A percentile compares a stretch with the other conserved stretches of the same genome.
phyloP scores from a whole-genome alignment of 2,329 filamentous ascomycete species.

The Aspergillus calidoustus region DNA sequence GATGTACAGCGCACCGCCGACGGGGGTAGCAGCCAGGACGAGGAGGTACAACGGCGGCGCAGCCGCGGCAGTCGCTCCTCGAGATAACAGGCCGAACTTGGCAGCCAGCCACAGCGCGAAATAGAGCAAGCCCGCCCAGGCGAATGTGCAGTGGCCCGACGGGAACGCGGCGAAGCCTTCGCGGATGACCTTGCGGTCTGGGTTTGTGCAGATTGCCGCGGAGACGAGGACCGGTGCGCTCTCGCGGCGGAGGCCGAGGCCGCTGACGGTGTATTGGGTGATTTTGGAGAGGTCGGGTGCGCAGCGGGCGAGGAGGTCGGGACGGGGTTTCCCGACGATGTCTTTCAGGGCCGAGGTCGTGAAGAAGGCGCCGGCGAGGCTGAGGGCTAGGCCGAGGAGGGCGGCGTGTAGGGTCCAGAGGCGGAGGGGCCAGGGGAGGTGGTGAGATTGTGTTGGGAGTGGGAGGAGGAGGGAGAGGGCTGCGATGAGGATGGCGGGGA shows the following conservation, averaged over 20 bases:
- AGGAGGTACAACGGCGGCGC: too few species aligned
- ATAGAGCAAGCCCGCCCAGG: slow-evolving; percentile 6
- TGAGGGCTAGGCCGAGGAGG: background rate
- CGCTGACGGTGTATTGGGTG: background rate
- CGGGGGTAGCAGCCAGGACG: background rate
- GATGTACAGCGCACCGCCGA: slow-evolving; percentile 1
- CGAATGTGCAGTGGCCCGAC: slow-evolving; percentile 1
- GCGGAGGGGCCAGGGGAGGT: background rate
- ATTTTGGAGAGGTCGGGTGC: background rate
- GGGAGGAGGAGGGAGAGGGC: background rate
- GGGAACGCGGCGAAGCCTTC: slow-evolving; percentile 5
- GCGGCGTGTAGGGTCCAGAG: slow-evolving; percentile 4
- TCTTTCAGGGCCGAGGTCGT: slow-evolving; percentile 7
- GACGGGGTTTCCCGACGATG: slow-evolving; percentile 6
- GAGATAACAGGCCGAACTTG: background rate
- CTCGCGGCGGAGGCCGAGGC: background rate
- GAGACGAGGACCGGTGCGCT: background rate
- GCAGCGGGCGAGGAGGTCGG: slow-evolving; percentile 8
- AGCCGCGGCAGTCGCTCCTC: too few species aligned
- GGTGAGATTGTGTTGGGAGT: too few species aligned
- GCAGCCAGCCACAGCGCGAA: slow-evolving; percentile 1
- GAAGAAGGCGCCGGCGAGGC: slow-evolving; percentile 10
- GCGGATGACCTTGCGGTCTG: background rate
- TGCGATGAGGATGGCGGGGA: slow-evolving; percentile 12
- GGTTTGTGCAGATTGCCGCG: background rate